Evolutionary conservation across 306 rosid species (phyloP).

Genomic region (Corylus americana): DNA sequence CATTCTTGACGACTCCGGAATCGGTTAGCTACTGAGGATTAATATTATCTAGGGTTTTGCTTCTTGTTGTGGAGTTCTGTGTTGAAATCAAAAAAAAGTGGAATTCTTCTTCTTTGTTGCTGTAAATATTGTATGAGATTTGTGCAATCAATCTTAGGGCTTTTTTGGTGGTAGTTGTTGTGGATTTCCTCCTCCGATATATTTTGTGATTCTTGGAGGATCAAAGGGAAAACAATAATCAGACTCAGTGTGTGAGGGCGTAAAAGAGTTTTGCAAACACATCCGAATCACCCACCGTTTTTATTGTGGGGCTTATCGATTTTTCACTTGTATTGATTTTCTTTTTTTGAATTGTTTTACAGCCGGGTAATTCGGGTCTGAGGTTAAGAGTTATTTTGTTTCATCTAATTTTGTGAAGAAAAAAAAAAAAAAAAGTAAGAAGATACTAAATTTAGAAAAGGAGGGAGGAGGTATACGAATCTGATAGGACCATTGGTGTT

Average conservation of each 20-base stretch:
- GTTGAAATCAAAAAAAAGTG: background rate
- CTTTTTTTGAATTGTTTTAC: slow-evolving; percentile 26
- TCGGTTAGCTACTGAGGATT: slow-evolving; percentile 40
- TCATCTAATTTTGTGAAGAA: slow-evolving; percentile 36
- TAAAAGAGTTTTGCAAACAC: slow-evolving; percentile 23
- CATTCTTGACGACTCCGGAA: slow-evolving; percentile 58
- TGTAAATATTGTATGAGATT: slow-evolving; percentile 51
- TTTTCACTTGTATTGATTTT: slow-evolving; percentile 25
- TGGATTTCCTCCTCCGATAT: slow-evolving; percentile 54
- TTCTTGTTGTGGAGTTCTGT: slow-evolving; percentile 23
- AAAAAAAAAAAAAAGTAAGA: slow-evolving; percentile 20
- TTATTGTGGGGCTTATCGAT: slow-evolving; percentile 58
- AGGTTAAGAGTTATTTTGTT: slow-evolving; percentile 34
- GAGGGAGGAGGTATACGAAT: slow-evolving; percentile 13
- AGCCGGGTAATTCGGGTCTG: slow-evolving; percentile 37
- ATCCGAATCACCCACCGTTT: slow-evolving; percentile 59
- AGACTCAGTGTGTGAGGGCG: slow-evolving; percentile 21
- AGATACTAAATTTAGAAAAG: slow-evolving; percentile 35
- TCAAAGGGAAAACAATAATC: slow-evolving; percentile 29
- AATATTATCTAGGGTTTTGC: slow-evolving; percentile 12
- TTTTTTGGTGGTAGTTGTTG: slow-evolving; percentile 20
- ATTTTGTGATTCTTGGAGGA: slow-evolving; percentile 67
- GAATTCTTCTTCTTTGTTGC: slow-evolving; percentile 23
- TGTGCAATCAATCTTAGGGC: slow-evolving; percentile 31
- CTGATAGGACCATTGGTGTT: slow-evolving; percentile 36